A percentile compares a stretch with the other conserved stretches of the same genome.
Evolutionary conservation across 495 filamentous ascomycete species (phyloP).

Genomic region (Neurospora sublineolata): DNA sequence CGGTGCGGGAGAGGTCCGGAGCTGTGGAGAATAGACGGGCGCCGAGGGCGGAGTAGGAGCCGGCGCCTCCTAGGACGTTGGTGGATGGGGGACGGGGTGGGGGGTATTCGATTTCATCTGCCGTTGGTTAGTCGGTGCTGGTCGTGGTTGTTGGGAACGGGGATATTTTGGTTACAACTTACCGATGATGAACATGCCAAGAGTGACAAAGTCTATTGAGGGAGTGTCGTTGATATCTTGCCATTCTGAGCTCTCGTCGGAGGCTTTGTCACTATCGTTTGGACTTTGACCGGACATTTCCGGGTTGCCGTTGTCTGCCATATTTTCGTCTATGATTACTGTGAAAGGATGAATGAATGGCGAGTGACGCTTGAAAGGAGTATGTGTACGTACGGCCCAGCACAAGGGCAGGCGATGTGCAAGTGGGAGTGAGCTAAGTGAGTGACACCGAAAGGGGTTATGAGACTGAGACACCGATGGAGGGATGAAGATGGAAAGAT

Average conservation of each 20-base stretch:
- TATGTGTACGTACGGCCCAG: neutral
- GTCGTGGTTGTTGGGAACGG: neutral
- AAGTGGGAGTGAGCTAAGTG: neutral
- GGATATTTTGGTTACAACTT: slow-evolving; percentile 11
- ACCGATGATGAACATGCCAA: slow-evolving; percentile 98
- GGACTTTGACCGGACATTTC: neutral
- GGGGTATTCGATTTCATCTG: slow-evolving; percentile 84
- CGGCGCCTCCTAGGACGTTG: slow-evolving; percentile 76
- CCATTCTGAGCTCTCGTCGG: neutral
- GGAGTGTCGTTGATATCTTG: neutral
- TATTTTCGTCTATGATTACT: neutral
- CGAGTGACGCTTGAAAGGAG: neutral
- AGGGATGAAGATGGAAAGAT: neutral
- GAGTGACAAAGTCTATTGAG: slow-evolving; percentile 64
- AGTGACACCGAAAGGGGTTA: neutral
- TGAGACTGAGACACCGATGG: neutral
- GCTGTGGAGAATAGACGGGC: slow-evolving; percentile 73
- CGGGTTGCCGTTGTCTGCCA: neutral
- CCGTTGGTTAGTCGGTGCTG: slow-evolving; percentile 9
- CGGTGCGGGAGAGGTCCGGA: slow-evolving; percentile 36
- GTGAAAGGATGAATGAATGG: neutral
- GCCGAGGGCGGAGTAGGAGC: slow-evolving; percentile 74
- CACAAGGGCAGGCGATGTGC: neutral
- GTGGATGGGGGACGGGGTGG: slow-evolving; percentile 48
- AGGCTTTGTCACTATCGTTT: neutral